Evolutionary conservation across 139 green algal genomes (phyloP), one percentile per base, ranked within the genome.

Genomic region (Raphidocelis subcapitata): DNA sequence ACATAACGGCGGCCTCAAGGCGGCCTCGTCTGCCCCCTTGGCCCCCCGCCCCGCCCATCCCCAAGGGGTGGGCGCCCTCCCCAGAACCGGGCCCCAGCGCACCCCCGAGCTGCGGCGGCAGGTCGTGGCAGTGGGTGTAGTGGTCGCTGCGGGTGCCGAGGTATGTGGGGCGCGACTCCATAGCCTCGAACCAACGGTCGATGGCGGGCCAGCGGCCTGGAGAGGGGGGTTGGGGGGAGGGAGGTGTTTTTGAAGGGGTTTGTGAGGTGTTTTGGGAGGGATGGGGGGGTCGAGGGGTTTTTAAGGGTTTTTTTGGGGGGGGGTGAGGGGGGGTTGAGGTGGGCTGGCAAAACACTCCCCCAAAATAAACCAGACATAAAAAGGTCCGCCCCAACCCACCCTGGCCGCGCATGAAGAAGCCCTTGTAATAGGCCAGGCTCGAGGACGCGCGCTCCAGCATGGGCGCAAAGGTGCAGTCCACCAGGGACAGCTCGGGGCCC

Each of bases 401-500:
- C 69, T 76, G 57, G 24, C 81, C 85, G 21, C 91, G 69, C 64
- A 96, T 75, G 26, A 75, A 55, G 8, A 92, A 79, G n/a, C 91
- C 95, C 87, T 98, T 98, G 85, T 97, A 98, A 80, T 97, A 99
- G 20, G 82, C 69, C 14, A 97, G 82, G 51, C 66, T 77, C 20
- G 89, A 88, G 24, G 78, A 85, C n/a, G 93, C 92, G 67, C 95
- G 86, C 87, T 99, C 95, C 69, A 99, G 82, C 83, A 98, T 97
- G 46, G 95, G 91, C 0, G 87, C 82, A 76, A 97, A 98, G 12
- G 76, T 87, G 67, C 91, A 82, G 86, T 97, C 93, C 29, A 93
- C 84, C 46, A 96, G 80, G 36, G 69, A 86, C 49, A 97, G 77
- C 3, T 91, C 80, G 2, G 74, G 10, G 24, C 90, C 91, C 35